Conservation (phyloP, 1,284 basidiomycete species). For the Stereum hirsutum region DNA sequence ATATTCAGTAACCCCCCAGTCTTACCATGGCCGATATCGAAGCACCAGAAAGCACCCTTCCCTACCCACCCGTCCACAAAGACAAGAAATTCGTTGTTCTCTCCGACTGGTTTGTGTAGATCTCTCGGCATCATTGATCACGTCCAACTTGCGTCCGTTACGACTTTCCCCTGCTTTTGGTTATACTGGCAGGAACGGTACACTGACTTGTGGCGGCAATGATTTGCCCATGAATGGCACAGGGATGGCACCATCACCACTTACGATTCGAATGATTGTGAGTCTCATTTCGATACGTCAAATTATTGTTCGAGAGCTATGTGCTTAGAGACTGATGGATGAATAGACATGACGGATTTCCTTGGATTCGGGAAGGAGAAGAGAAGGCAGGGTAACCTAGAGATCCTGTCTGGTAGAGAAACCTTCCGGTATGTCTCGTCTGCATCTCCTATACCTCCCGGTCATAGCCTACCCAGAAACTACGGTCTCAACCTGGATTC, state of each 20-base stretch:
- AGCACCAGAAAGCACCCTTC: slow-evolving; percentile 56
- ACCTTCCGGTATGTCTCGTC: slow-evolving; percentile 57
- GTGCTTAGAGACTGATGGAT: slow-evolving; percentile 6
- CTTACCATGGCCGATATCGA: slow-evolving; percentile 4
- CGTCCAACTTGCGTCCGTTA: not conserved
- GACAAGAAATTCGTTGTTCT: slow-evolving; percentile 82
- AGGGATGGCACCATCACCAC: slow-evolving; percentile 93
- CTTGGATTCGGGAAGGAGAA: slow-evolving; percentile 65
- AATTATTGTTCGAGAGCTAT: not conserved
- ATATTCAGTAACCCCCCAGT: too few relatives aligned
- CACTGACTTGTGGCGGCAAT: not conserved
- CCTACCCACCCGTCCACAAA: slow-evolving; percentile 70
- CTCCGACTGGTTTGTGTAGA: slow-evolving; percentile 69
- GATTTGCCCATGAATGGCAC: slow-evolving; percentile 7
- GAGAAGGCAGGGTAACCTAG: slow-evolving; percentile 63
- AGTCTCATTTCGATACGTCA: too few relatives aligned
- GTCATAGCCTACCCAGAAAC: not conserved
- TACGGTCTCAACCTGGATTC: not conserved
- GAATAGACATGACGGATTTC: slow-evolving; percentile 66
- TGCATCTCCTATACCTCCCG: not conserved
- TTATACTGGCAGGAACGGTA: not conserved
- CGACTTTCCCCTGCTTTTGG: not conserved
- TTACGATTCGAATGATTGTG: slow-evolving; percentile 86
- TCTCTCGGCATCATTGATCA: not conserved
- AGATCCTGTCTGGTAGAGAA: slow-evolving; percentile 53